These are phyloP conservation scores for Collariella sp. DNA, from an alignment of 495 filamentous ascomycete genomes.

Conservation along the genomic window DNA sequence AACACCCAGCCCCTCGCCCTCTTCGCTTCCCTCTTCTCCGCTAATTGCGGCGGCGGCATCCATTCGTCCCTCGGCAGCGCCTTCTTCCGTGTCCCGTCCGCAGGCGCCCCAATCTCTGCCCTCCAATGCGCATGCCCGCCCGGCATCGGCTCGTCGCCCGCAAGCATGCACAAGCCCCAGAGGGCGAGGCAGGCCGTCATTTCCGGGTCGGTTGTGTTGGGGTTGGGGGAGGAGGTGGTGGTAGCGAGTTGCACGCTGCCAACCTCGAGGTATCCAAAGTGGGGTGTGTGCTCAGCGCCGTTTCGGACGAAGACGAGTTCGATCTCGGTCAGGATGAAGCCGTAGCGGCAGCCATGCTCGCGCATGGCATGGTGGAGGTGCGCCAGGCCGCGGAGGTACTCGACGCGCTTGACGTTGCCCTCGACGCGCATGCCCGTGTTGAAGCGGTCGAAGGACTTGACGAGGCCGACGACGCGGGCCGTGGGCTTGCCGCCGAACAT, in stretches of 20 bases:
- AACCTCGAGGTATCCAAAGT: slow-evolving; percentile 80
- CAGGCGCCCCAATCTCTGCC: slow-evolving; percentile 73
- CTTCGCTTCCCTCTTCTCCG: slow-evolving; percentile 79
- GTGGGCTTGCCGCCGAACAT: slow-evolving; percentile 65
- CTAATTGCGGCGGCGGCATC: slow-evolving; percentile 77
- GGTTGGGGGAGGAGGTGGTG: slow-evolving; percentile 22
- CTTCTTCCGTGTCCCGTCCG: slow-evolving; percentile 64
- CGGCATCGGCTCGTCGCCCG: slow-evolving; percentile 61
- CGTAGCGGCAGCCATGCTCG: slow-evolving; percentile 84
- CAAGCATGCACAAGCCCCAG: slow-evolving; percentile 64
- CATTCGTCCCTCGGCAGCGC: slow-evolving; percentile 65
- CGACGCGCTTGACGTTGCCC: slow-evolving; percentile 65
- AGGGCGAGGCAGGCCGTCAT: slow-evolving; percentile 49
- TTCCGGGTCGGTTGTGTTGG: slow-evolving; percentile 26
- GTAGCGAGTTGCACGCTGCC: slow-evolving; percentile 49
- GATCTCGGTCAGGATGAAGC: slow-evolving; percentile 91
- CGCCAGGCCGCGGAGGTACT: slow-evolving; percentile 75
- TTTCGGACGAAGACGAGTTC: slow-evolving; percentile 85
- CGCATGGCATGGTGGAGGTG: slow-evolving; percentile 85
- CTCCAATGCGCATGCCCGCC: slow-evolving; percentile 59
- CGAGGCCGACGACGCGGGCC: slow-evolving; percentile 76
- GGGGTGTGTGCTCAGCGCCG: slow-evolving; percentile 60
- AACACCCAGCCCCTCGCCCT: slow-evolving; percentile 73
- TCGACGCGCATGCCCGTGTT: slow-evolving; percentile 88
- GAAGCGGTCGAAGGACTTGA: slow-evolving; percentile 85